These are phyloP conservation scores for Oryza australiensis DNA, from an alignment of 176 grass and related monocot genomes.

Conservation along the genomic window DNA sequence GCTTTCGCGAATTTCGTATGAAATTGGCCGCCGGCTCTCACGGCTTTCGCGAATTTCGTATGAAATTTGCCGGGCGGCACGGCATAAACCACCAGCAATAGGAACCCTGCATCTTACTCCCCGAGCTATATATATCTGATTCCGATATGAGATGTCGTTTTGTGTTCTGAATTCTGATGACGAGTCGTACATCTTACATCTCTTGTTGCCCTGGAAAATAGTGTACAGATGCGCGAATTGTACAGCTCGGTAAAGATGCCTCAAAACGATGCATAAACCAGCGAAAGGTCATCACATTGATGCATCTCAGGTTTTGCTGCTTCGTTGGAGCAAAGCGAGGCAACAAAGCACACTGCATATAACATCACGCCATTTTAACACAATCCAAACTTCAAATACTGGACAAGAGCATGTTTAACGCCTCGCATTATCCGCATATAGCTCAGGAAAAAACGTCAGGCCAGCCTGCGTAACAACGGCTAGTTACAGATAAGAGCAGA, in stretches of 20 bases:
- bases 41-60: too few relatives aligned
- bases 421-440: conserved; percentile 4
- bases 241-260: background rate
- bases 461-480: background rate
- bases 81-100: too few relatives aligned
- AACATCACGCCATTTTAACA: background rate
- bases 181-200: background rate
- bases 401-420: background rate
- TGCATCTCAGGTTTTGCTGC: background rate
- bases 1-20: too few relatives aligned
- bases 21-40: too few relatives aligned
- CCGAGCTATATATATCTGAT: background rate
- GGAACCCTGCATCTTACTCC: background rate
- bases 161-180: background rate
- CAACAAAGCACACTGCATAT: background rate
- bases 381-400: background rate
- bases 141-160: background rate
- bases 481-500: conserved; percentile 4
- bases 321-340: background rate
- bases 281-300: background rate
- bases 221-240: background rate
- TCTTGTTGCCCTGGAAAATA: background rate
- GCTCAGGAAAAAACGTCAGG: conserved; percentile 14
- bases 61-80: too few relatives aligned
- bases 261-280: background rate